phyloP scores from a whole-genome alignment of 75 land plant species.

The Selaginella tamariscina region DNA sequence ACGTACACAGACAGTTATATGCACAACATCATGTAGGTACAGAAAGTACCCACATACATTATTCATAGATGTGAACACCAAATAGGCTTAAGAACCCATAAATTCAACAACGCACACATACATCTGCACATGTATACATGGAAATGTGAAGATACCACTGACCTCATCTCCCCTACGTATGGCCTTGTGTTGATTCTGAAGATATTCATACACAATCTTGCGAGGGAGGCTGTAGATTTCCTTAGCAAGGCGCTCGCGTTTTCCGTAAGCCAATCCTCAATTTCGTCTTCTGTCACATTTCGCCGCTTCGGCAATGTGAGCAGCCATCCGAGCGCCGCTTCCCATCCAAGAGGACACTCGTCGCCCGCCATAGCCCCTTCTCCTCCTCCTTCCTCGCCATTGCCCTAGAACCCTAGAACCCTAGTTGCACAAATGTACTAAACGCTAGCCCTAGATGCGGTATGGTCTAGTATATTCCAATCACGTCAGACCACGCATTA shows the following conservation, averaged over 20 bases:
- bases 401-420: not conserved
- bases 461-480: no score
- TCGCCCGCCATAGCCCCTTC: not conserved
- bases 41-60: no score
- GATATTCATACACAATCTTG: slow-evolving; percentile 9
- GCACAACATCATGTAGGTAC: no score
- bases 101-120: no score
- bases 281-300: slow-evolving; percentile 18
- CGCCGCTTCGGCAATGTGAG: slow-evolving; percentile 22
- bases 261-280: slow-evolving; percentile 32
- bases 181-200: slow-evolving; percentile 17
- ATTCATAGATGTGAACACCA: no score
- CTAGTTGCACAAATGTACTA: no score
- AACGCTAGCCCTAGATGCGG: no score
- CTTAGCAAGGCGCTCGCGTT: slow-evolving; percentile 18
- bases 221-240: slow-evolving; percentile 23
- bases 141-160: not conserved
- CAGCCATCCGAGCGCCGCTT: slow-evolving; percentile 29
- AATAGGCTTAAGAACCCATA: no score
- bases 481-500: no score
- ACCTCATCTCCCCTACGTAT: slow-evolving; percentile 11
- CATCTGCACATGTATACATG: no score
- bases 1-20: no score
- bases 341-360: slow-evolving; percentile 20
- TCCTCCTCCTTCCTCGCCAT: not conserved